These are phyloP conservation scores for Phytophthora uliginosa DNA, from an alignment of 352 stramenopile genomes.

Conservation along the genomic window DNA sequence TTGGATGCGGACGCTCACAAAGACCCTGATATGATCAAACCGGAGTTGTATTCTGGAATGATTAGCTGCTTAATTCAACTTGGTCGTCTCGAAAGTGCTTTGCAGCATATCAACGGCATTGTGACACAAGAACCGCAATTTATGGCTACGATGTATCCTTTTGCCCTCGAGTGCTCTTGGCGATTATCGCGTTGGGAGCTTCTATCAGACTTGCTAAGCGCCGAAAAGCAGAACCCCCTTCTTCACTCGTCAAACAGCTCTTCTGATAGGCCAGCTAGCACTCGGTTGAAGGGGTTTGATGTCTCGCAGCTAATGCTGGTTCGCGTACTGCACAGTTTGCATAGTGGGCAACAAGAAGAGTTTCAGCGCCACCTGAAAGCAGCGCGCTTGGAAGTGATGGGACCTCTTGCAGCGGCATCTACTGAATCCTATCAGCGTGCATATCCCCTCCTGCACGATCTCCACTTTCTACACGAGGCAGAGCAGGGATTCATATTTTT, in stretches of 20 bases:
- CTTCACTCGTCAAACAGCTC: slow-evolving; percentile 46
- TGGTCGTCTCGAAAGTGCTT: slow-evolving; percentile 81
- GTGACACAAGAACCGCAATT: slow-evolving; percentile 81
- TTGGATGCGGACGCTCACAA: slow-evolving; percentile 46
- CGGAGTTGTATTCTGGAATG: slow-evolving; percentile 84
- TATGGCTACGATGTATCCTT: slow-evolving; percentile 84
- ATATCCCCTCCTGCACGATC: slow-evolving; percentile 79
- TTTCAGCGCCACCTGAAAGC: slow-evolving; percentile 74
- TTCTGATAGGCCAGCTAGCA: slow-evolving; percentile 24
- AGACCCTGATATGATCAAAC: slow-evolving; percentile 72
- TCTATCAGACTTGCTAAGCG: slow-evolving; percentile 77
- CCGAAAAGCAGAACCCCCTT: slow-evolving; percentile 77
- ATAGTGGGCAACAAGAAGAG: slow-evolving; percentile 59
- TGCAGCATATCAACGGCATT: slow-evolving; percentile 91
- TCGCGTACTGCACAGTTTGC: slow-evolving; percentile 83
- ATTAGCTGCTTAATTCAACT: slow-evolving; percentile 89
- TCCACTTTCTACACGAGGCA: slow-evolving; percentile 83
- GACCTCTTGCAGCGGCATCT: slow-evolving; percentile 71
- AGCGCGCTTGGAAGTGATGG: slow-evolving; percentile 78
- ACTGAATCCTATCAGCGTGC: slow-evolving; percentile 81
- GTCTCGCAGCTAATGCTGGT: slow-evolving; percentile 84
- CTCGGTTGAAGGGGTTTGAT: slow-evolving; percentile 70
- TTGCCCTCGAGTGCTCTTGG: slow-evolving; percentile 88
- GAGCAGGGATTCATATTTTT: slow-evolving; percentile 80
- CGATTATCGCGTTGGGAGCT: slow-evolving; percentile 88